phyloP scores from a whole-genome alignment of 768 basidiomycete species.

The Trametes cinnabarina region DNA sequence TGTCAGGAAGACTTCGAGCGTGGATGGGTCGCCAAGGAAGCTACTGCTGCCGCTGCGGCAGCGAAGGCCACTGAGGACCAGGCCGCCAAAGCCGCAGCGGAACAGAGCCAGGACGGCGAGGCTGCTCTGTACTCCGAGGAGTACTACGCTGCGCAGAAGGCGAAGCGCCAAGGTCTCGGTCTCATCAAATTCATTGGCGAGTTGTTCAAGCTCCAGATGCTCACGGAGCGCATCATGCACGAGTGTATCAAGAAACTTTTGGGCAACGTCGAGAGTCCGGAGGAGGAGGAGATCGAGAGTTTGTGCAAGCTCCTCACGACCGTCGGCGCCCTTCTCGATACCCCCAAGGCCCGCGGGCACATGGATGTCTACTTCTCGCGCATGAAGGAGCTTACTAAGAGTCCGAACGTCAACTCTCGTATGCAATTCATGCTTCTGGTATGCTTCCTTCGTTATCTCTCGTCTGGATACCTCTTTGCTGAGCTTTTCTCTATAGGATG shows the following conservation, averaged over 20 bases:
- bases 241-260: conserved; percentile 96
- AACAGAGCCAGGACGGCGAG: conserved; percentile 57
- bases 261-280: conserved; percentile 89
- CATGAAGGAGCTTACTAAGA: conserved; percentile 81
- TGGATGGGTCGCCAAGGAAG: conserved; percentile 89
- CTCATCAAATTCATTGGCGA: conserved; percentile 98
- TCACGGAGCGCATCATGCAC: conserved; percentile 97
- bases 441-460: conserved; percentile 24
- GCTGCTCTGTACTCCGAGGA: conserved; percentile 89
- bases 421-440: conserved; percentile 97
- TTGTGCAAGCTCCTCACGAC: conserved; percentile 91
- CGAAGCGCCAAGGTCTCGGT: conserved; percentile 95
- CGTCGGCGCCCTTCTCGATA: conserved; percentile 82
- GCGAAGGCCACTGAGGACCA: conserved; percentile 84
- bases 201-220: conserved; percentile 98
- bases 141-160: conserved; percentile 93
- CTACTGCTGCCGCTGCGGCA: conserved; percentile 82
- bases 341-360: conserved; percentile 73
- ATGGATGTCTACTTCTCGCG: conserved; percentile 93
- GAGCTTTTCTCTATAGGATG: conserved; percentile 54
- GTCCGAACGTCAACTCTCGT: conserved; percentile 72
- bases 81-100: conserved; percentile 68
- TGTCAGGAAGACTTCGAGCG: conserved; percentile 98
- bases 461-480: conserved; percentile 4
- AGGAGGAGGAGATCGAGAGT: conserved; percentile 97